Conservation (phyloP, 2,329 filamentous ascomycete genomes). For the Exophiala dermatitidis region DNA sequence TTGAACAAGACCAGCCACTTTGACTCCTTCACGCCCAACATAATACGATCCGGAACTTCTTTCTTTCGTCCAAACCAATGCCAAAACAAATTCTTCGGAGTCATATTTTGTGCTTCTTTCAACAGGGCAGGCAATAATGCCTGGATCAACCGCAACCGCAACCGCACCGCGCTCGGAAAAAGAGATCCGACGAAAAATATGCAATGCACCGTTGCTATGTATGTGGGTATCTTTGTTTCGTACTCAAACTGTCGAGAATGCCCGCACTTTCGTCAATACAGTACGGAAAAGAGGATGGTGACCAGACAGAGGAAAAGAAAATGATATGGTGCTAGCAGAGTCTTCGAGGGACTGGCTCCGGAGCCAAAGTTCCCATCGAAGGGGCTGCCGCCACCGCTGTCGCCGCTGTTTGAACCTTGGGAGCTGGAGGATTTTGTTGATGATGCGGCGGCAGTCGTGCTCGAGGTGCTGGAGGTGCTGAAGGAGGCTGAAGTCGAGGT, state of each 20-base stretch:
- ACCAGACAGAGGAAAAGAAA: background rate
- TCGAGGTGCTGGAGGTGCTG: slow-evolving; percentile 57
- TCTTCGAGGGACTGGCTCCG: background rate
- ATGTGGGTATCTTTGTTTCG: background rate
- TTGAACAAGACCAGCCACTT: no score
- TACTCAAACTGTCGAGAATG: background rate
- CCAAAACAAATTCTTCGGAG: no score
- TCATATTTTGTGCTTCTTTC: no score
- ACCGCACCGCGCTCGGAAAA: no score
- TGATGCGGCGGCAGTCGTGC: slow-evolving; percentile 69
- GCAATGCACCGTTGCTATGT: background rate
- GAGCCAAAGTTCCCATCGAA: slow-evolving; percentile 31
- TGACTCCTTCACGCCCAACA: no score
- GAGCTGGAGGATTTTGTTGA: slow-evolving; percentile 60
- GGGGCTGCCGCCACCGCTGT: slow-evolving; percentile 52
- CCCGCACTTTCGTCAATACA: background rate
- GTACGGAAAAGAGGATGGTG: background rate
- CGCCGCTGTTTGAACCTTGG: background rate
- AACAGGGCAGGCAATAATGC: no score
- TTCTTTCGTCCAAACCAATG: no score
- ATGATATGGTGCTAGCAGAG: background rate
- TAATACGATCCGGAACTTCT: no score
- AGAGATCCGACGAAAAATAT: background rate
- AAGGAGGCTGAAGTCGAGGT: slow-evolving; percentile 67
- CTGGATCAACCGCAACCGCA: no score